Evolutionary conservation across 768 basidiomycete genomes (phyloP).

Genomic region (Calocybe cyanea): DNA sequence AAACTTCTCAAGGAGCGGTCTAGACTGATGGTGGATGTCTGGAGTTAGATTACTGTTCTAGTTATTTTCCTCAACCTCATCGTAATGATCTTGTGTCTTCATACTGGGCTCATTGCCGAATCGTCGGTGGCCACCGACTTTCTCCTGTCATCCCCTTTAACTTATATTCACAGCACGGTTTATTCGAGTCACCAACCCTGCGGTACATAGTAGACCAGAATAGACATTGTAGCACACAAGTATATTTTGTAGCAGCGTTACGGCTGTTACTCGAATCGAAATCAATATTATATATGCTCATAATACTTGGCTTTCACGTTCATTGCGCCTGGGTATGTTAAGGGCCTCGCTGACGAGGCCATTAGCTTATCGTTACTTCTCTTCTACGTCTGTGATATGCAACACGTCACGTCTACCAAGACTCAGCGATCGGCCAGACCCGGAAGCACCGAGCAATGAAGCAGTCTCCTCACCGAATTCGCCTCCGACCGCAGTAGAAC

Average conservation of each 20-base stretch:
- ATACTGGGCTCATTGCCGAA: no score
- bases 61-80: no score
- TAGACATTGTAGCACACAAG: no score
- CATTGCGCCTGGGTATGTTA: constrained; percentile 22
- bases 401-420: constrained; percentile 19
- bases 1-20: constrained; percentile 95
- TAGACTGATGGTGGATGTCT: constrained; percentile 82
- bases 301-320: no score
- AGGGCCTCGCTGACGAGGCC: constrained; percentile 29
- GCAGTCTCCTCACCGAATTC: constrained; percentile 16
- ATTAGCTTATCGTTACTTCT: constrained; percentile 25
- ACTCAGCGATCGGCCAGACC: constrained; percentile 3
- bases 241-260: no score
- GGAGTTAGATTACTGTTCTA: constrained; percentile 52
- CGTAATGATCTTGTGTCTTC: no score
- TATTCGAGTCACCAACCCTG: constrained; percentile 4
- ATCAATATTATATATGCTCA: no score
- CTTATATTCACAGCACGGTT: constrained; percentile 11
- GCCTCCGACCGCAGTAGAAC: constrained; percentile 3
- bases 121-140: no score
- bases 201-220: no score
- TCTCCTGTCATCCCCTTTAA: no score
- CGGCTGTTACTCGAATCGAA: no score
- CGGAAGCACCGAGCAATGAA: constrained; percentile 5
- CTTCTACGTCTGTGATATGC: constrained; percentile 27